phyloP scores from a whole-genome alignment of 345 rosid species.

The Trapa bicornis region DNA sequence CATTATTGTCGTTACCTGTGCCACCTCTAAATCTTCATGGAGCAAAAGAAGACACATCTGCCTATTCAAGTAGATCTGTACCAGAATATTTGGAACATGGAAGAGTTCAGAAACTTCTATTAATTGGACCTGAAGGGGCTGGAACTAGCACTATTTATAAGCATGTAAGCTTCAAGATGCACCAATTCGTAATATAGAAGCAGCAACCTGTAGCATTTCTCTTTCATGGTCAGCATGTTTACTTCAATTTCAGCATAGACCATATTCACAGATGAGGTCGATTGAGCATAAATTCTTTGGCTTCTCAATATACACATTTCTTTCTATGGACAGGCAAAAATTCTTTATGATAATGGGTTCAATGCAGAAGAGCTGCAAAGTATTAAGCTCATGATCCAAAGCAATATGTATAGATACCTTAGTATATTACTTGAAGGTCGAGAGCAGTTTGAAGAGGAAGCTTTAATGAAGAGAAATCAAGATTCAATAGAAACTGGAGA shows the following conservation, averaged over 20 bases:
- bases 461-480: constrained; percentile 16
- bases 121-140: constrained; percentile 46
- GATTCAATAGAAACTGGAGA: constrained; percentile 13
- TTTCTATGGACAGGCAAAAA: constrained; percentile 28
- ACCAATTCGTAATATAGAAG: background rate
- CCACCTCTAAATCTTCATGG: constrained; percentile 32
- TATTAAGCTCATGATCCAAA: constrained; percentile 56
- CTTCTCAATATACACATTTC: background rate
- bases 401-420: constrained; percentile 53
- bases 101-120: constrained; percentile 42
- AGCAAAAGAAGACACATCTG: constrained; percentile 26
- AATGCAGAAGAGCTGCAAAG: constrained; percentile 39
- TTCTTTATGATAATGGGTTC: constrained; percentile 42
- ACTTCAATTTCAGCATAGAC: background rate
- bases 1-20: constrained; percentile 47
- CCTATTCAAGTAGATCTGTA: constrained; percentile 25
- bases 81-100: constrained; percentile 41
- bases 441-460: constrained; percentile 53
- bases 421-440: constrained; percentile 57
- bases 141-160: constrained; percentile 56
- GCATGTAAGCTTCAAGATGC: constrained; percentile 26
- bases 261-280: background rate
- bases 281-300: background rate
- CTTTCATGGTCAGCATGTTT: background rate
- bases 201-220: background rate